phyloP scores from a whole-genome alignment of 805 yeast species.

The Yamadazyma takamatsuzukensis region DNA sequence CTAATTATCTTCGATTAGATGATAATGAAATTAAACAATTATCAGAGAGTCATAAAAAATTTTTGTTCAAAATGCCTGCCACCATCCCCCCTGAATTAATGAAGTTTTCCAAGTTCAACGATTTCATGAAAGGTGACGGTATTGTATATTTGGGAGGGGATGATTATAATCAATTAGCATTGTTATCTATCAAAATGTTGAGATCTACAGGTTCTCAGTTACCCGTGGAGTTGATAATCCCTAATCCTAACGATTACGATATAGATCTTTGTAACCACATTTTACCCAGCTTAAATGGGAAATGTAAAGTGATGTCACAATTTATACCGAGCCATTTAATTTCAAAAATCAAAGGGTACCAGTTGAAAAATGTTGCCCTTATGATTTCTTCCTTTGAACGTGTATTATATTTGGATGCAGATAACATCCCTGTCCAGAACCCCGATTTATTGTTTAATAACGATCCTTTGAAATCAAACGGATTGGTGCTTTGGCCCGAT shows the following conservation, averaged over 20 bases:
- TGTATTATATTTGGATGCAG: slow-evolving; percentile 37
- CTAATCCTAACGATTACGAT: slow-evolving; percentile 29
- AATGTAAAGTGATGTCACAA: slow-evolving; percentile 48
- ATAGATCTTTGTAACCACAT: slow-evolving; percentile 28
- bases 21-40: slow-evolving; percentile 17
- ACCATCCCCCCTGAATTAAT: slow-evolving; percentile 19
- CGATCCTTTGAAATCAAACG: slow-evolving; percentile 26
- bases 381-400: slow-evolving; percentile 34
- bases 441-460: slow-evolving; percentile 34
- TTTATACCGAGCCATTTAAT: slow-evolving; percentile 22
- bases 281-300: slow-evolving; percentile 30
- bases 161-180: slow-evolving; percentile 30
- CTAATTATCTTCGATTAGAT: slow-evolving; percentile 18
- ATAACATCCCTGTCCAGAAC: slow-evolving; percentile 33
- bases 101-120: slow-evolving; percentile 17
- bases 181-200: slow-evolving; percentile 29
- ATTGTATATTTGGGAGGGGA: slow-evolving; percentile 40
- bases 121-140: slow-evolving; percentile 35
- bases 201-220: slow-evolving; percentile 29
- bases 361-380: slow-evolving; percentile 34
- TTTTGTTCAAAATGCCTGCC: slow-evolving; percentile 18
- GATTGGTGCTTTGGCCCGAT: slow-evolving; percentile 39
- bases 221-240: slow-evolving; percentile 37
- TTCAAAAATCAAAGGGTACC: slow-evolving; percentile 25
- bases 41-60: slow-evolving; percentile 19